Base-by-base conservation (phyloP, 192 early-diverging fungal species). In the Ambispora gerdemannii region DNA sequence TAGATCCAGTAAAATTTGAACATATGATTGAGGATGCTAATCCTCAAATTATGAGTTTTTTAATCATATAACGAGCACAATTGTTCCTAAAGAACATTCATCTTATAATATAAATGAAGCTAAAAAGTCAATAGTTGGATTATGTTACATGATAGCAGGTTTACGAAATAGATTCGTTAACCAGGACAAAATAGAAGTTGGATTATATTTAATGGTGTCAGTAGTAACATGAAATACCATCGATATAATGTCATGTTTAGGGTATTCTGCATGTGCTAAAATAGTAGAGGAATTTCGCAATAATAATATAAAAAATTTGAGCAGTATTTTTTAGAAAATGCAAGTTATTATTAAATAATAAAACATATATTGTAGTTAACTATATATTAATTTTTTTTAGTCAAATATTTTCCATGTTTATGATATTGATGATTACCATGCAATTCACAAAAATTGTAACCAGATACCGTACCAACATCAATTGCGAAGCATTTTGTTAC, bases 91-190 rank as follows among this genome's bases (percentile, higher is more conserved):
- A 49, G 20, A 19, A 20, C 0, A 25, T 10, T 49, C 36, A 6
- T 22, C 63, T 10, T 28, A 67, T 53, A 22, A 33, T 33, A 51
- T 22, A 53, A 30, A 32, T 53, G 36, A 63, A 47, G 62, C 36
- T 47, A 63, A 33, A 53, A 53, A 51, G 22, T 7, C 20, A 67
- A 34, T 67, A 25, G 65, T 52, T 1, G 19, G 0, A n/a, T 33
- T 67, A 35, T 67, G 31, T 53, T 67, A 67, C 7, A 33, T 53
- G 2, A 35, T 67, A n/a, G 65, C 65, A 27, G 65, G 50, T 30
- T 13, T 67, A 20, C 3, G 20, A 34, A 67, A 67, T 33, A 67
- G 53, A 20, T 67, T 67, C 32, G 33, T 67, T 34, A 67, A 67
- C 52, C 3, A 34, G 17, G n/a, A 22, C 32, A 67, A 67, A 10